phyloP scores from a whole-genome alignment of 257 asterid species.

The Osmanthus fragrans region DNA sequence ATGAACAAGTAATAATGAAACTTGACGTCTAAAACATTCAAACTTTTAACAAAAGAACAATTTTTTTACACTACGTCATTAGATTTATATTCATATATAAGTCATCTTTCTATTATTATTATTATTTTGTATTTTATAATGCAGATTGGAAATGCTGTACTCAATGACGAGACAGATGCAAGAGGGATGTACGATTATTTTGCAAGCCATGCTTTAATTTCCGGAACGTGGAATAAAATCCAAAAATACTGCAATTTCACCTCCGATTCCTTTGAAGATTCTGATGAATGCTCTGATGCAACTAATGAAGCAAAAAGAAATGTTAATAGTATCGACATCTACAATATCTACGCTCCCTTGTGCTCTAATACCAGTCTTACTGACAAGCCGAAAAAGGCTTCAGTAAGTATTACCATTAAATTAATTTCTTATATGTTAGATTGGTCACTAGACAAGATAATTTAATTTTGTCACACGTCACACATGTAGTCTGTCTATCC shows the following conservation, averaged over 20 bases:
- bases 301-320: slow-evolving; percentile 10
- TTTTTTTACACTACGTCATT: no score
- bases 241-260: slow-evolving; percentile 51
- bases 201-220: slow-evolving; percentile 66
- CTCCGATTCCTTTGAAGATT: slow-evolving; percentile 22
- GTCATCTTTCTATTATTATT: no score
- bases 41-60: no score
- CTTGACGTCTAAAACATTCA: no score
- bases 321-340: slow-evolving; percentile 40
- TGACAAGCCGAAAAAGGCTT: slow-evolving; percentile 40
- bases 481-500: background rate
- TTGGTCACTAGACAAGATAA: background rate
- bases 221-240: slow-evolving; percentile 36
- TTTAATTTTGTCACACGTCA: background rate
- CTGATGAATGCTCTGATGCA: slow-evolving; percentile 37
- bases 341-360: slow-evolving; percentile 68
- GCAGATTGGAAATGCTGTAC: slow-evolving; percentile 82
- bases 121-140: background rate
- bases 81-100: no score
- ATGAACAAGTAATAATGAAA: background rate
- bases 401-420: slow-evolving; percentile 37
- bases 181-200: slow-evolving; percentile 71
- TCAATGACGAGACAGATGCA: slow-evolving; percentile 62
- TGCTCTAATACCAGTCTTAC: slow-evolving; percentile 53
- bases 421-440: no score